A percentile compares a stretch with the other conserved stretches of the same genome.
Conservation (phyloP, 345 rosid species). For the Moringa oleifera region DNA sequence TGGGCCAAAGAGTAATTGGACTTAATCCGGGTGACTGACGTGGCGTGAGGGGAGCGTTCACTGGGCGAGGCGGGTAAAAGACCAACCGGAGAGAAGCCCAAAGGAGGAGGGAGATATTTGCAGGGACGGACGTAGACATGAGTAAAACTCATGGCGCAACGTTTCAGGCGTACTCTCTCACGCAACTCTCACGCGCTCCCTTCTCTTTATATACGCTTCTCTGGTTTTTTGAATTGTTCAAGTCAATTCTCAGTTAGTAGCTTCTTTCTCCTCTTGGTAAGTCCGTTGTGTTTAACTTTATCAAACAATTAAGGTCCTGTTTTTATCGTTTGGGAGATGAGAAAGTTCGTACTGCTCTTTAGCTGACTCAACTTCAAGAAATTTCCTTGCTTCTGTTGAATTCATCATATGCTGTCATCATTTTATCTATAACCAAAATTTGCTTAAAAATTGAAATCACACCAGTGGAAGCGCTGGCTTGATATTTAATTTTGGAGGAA, state of each 20-base stretch:
- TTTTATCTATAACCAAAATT: no score
- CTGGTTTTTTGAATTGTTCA: background rate
- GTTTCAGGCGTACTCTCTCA: slow-evolving; percentile 40
- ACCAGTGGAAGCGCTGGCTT: no score
- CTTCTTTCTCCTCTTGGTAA: slow-evolving; percentile 9
- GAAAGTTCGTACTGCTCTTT: background rate
- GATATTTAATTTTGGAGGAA: no score
- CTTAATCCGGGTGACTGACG: background rate
- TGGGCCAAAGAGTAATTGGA: no score
- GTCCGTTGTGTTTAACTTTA: no score
- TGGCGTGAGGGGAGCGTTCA: background rate
- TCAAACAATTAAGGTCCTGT: background rate
- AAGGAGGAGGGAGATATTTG: slow-evolving; percentile 31
- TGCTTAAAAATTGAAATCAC: no score
- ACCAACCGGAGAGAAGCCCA: background rate
- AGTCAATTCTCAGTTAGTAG: background rate
- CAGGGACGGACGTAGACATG: slow-evolving; percentile 40
- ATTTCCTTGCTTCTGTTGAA: background rate
- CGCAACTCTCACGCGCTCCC: slow-evolving; percentile 61
- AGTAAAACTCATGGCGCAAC: slow-evolving; percentile 50
- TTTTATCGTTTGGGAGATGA: background rate
- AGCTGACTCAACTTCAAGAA: background rate
- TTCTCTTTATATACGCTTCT: slow-evolving; percentile 23
- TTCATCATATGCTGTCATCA: background rate
- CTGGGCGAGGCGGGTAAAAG: background rate